A percentile compares a stretch with the other conserved stretches of the same genome.
phyloP scores from a whole-genome alignment of 495 filamentous ascomycete genomes.

The Penicillium argentinense region DNA sequence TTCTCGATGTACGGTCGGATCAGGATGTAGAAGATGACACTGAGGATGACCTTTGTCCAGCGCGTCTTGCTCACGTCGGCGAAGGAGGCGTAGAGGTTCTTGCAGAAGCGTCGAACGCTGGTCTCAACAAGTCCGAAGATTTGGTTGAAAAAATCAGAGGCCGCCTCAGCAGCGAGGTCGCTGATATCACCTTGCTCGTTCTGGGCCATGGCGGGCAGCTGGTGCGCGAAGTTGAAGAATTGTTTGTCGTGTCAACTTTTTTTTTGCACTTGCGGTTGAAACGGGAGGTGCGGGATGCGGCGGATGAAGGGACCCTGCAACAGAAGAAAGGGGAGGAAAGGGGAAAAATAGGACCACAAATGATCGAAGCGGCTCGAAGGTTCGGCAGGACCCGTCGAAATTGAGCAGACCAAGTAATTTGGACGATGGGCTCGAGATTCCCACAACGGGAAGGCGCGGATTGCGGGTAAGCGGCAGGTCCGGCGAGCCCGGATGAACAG shows the following conservation, averaged over 20 bases:
- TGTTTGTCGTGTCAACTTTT: background rate
- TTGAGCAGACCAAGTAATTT: no score
- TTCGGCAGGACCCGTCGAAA: constrained; percentile 1
- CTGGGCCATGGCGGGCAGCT: constrained; percentile 21
- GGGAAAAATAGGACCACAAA: background rate
- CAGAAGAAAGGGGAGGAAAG: background rate
- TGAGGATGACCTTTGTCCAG: constrained; percentile 61
- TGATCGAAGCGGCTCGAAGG: background rate
- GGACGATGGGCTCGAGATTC: no score
- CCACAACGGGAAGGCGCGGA: background rate
- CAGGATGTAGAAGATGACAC: constrained; percentile 62
- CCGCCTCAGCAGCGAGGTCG: constrained; percentile 29
- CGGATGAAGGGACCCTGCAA: background rate
- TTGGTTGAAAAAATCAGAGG: constrained; percentile 36
- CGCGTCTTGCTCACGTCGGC: constrained; percentile 51
- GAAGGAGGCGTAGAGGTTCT: constrained; percentile 57
- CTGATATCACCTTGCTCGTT: constrained; percentile 19
- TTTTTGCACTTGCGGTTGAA: constrained; percentile 3
- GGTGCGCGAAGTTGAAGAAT: background rate
- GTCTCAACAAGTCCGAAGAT: constrained; percentile 29
- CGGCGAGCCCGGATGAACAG: constrained; percentile 4
- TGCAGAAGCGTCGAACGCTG: constrained; percentile 40
- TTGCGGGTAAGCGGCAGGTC: background rate
- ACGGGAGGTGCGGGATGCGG: background rate
- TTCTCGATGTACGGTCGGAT: constrained; percentile 64